Conservation (phyloP, 2,329 filamentous ascomycete species). For the Fulvia fulva region DNA sequence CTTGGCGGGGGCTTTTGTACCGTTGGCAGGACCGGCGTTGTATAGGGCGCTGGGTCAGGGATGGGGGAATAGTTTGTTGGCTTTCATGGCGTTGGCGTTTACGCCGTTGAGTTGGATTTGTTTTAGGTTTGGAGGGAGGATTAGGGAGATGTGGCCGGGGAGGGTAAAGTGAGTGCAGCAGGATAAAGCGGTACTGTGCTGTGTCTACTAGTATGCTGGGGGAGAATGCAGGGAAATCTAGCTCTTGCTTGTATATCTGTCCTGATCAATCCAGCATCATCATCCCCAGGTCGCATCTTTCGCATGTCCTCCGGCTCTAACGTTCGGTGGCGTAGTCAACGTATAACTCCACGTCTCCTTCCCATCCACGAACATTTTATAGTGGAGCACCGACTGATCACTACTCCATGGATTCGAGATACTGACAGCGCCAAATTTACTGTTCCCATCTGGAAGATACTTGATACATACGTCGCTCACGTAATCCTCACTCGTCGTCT, state of each 20-base stretch:
- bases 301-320: constrained; percentile 38
- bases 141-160: not conserved
- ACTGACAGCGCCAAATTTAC: constrained; percentile 80
- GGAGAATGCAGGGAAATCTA: no score
- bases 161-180: not conserved
- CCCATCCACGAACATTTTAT: constrained; percentile 79
- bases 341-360: constrained; percentile 67
- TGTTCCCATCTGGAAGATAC: constrained; percentile 80
- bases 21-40: constrained; percentile 8
- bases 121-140: not conserved
- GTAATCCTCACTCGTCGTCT: constrained; percentile 52
- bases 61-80: constrained; percentile 8
- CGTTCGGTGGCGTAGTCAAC: constrained; percentile 41
- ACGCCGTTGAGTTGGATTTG: not conserved
- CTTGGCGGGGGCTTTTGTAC: constrained; percentile 7
- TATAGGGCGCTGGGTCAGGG: constrained; percentile 7
- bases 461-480: constrained; percentile 75
- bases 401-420: constrained; percentile 65
- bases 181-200: no score
- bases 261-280: no score
- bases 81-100: constrained; percentile 5
- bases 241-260: no score
- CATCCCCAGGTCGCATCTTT: constrained; percentile 48
- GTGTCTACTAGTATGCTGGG: no score
- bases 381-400: constrained; percentile 70